A percentile compares a stretch with the other conserved stretches of the same genome.
These are phyloP conservation scores for Botrytis galanthina DNA, from an alignment of 2,329 filamentous ascomycete species.

Conservation along the genomic window DNA sequence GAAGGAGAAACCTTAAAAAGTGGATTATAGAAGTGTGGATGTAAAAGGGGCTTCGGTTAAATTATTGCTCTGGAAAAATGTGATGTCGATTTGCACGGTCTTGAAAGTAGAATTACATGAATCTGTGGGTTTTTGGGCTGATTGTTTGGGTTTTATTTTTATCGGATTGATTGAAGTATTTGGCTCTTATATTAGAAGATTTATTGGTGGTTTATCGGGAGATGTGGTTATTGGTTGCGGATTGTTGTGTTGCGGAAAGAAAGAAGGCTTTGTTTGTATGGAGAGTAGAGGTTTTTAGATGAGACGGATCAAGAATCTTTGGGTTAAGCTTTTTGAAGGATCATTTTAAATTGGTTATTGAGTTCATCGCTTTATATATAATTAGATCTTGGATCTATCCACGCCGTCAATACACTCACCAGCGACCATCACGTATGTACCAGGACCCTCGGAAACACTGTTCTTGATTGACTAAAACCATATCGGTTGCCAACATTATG, in stretches of 20 bases:
- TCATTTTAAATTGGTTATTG: no score
- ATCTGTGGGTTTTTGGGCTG: no score
- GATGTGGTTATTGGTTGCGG: background rate
- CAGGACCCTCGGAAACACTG: fast-evolving
- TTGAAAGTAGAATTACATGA: background rate
- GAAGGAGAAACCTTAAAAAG: background rate
- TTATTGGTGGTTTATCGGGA: background rate
- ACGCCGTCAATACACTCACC: background rate
- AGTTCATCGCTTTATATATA: no score
- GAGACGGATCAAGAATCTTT: no score
- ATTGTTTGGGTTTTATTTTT: background rate
- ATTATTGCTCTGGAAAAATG: background rate
- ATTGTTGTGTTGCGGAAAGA: background rate
- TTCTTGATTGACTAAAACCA: background rate
- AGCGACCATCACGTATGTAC: background rate
- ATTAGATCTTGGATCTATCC: no score
- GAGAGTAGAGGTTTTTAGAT: no score
- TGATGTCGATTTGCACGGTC: background rate
- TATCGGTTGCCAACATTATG: no score
- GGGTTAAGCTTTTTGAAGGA: no score
- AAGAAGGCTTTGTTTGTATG: background rate
- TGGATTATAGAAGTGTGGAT: background rate
- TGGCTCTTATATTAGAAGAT: background rate
- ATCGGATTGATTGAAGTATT: background rate
- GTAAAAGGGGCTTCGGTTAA: background rate